These are phyloP conservation scores for Brassica juncea DNA, from an alignment of 345 rosid genomes.

Conservation along the genomic window DNA sequence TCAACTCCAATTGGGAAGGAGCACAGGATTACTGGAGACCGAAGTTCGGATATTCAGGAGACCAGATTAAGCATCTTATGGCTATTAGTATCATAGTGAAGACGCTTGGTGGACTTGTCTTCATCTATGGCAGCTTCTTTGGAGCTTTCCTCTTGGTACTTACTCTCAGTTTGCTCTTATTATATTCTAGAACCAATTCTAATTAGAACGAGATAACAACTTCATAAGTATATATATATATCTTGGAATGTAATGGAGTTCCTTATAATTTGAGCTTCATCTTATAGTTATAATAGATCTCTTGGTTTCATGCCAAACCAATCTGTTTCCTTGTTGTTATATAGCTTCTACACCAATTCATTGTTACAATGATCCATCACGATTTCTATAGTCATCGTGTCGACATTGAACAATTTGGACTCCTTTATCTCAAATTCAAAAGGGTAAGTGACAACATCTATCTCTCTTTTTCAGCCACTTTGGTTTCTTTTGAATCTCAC, in stretches of 20 bases:
- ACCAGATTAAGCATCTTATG: conserved; percentile 38
- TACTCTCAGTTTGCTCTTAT: background rate
- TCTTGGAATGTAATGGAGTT: background rate
- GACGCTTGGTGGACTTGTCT: conserved; percentile 38
- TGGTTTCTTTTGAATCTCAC: background rate
- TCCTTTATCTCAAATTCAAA: conserved; percentile 34
- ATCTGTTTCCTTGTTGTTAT: background rate
- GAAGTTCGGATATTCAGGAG: conserved; percentile 36
- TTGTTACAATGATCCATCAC: conserved; percentile 31
- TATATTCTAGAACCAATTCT: background rate
- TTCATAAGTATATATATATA: background rate
- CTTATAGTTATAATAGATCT: background rate
- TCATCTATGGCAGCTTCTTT: conserved; percentile 42
- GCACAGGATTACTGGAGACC: conserved; percentile 31
- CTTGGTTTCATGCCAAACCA: too few relatives aligned
- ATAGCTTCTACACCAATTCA: conserved; percentile 36
- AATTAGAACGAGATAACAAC: background rate
- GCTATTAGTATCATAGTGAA: conserved; percentile 30
- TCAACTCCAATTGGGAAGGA: conserved; percentile 33
- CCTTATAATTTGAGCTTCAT: background rate
- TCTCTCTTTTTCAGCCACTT: background rate
- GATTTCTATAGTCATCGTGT: conserved; percentile 36
- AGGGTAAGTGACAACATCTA: conserved; percentile 8
- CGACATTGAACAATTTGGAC: conserved; percentile 31
- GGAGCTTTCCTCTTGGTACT: conserved; percentile 42